Conservation (phyloP, 768 basidiomycete genomes). For the Mycena venus region DNA sequence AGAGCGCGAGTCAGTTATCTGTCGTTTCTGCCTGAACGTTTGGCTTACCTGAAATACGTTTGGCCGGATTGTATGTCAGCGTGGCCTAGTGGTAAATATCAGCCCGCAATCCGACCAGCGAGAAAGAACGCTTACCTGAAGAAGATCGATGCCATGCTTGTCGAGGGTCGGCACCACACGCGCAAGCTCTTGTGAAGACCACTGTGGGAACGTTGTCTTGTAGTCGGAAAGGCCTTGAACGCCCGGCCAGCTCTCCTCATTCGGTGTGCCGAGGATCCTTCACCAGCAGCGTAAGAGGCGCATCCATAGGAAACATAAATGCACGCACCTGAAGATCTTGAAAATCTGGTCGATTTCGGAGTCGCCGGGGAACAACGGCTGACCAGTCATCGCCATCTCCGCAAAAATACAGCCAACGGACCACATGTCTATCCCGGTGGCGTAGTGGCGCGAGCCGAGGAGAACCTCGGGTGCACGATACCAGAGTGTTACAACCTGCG, state of each 20-base stretch:
- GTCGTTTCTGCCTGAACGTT: neutral
- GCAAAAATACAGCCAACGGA: constrained; percentile 99
- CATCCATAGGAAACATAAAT: neutral
- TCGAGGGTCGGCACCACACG: constrained; percentile 80
- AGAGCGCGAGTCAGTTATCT: constrained; percentile 62
- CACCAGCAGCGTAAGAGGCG: neutral
- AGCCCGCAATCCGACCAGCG: neutral
- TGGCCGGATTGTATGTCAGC: constrained; percentile 89
- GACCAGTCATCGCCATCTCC: constrained; percentile 95
- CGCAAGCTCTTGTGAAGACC: constrained; percentile 83
- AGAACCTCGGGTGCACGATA: constrained; percentile 98
- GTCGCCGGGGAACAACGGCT: constrained; percentile 96
- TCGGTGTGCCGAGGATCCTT: constrained; percentile 95
- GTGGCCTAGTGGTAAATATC: constrained; percentile 60
- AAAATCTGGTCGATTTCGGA: constrained; percentile 99
- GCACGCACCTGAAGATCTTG: constrained; percentile 94
- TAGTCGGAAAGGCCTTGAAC: constrained; percentile 92
- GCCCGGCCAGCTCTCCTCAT: constrained; percentile 93
- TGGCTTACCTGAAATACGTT: constrained; percentile 88
- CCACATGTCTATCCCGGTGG: constrained; percentile 99
- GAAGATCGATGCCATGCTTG: constrained; percentile 81
- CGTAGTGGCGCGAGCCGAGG: constrained; percentile 95
- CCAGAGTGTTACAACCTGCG: constrained; percentile 98
- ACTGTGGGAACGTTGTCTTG: constrained; percentile 97
- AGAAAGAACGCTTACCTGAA: constrained; percentile 64